Evolutionary conservation across 2,329 filamentous ascomycete species (phyloP), one percentile per base, ranked within the genome.

Genomic region (Trematosphaeria pertusa): DNA sequence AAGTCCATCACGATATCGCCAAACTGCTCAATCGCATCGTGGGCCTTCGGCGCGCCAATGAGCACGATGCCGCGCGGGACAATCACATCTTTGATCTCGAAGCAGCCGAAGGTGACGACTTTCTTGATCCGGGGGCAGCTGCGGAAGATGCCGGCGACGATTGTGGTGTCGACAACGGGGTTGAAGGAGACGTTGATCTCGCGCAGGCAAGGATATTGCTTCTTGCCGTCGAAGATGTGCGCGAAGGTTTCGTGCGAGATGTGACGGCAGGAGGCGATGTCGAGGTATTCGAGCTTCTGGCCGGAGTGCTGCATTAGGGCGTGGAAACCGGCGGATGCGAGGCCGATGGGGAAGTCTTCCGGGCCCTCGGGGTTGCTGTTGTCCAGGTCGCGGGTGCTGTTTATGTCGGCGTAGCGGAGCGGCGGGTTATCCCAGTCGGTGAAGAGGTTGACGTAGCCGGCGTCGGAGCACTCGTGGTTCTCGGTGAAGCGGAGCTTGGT

Each of bases 221-320:
- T 78, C 7, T 74, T 71, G 5, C 76, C 73, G 42, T 80, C 76
- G 62, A 97, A 97, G 0, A 88, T 86, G 8, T 86, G 80, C 52
- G 89, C 84, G 48, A 96, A 91, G 0, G 89, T 85, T 12, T 81
- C 74, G 24, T 81, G 78, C 1, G 84, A 81, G 53, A 97, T 92
- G 67, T 96, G 88, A 3, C 93, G 87, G 65, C 91, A 96, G 0
- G 87, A 89, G 11, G 89, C 83, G n/a, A 97, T 77, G 63, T 95
- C 89, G 24, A 97, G 76, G 31, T 81, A 76, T 48, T 80, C 78
- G 2, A 97, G 72, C 9, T 73, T 77, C 1, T 73, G 65, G 3
- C 89, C 89, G 0, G 91, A 96, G 66, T 97, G 93, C 0, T 77
- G 74, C 89, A 97, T 96, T 33, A 97, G 73, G 0, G 90, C 89